phyloP scores from a whole-genome alignment of 176 grass and related monocot genomes.

The Ampelocalamus luodianensis region DNA sequence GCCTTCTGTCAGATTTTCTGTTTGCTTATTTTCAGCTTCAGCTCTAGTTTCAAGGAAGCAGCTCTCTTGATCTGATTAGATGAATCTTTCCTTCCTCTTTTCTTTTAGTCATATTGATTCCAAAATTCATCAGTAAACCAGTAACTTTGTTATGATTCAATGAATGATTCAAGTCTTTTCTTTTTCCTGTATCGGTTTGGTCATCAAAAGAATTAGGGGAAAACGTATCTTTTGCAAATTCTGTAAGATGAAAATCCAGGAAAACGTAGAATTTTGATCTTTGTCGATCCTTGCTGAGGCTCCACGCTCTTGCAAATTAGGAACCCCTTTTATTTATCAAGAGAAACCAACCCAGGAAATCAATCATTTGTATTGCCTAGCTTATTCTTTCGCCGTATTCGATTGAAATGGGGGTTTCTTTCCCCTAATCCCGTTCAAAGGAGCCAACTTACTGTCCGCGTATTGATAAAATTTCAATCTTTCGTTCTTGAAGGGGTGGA shows the following conservation, averaged over 20 bases:
- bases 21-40: neutral
- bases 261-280: neutral
- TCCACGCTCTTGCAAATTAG: neutral
- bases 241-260: conserved; percentile 1
- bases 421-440: neutral
- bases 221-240: conserved; percentile 8
- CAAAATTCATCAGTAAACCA: neutral
- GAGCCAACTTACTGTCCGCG: neutral
- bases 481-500: conserved; percentile 9
- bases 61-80: conserved; percentile 16
- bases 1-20: neutral
- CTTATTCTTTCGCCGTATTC: neutral
- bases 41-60: neutral
- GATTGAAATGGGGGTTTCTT: neutral
- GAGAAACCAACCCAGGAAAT: neutral
- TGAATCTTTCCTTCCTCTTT: neutral
- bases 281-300: neutral
- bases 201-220: conserved; percentile 1
- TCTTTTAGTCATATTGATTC: neutral
- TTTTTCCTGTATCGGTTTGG: neutral
- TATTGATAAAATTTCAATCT: neutral
- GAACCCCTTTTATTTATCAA: neutral
- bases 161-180: neutral
- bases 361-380: neutral
- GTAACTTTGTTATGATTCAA: too few species aligned